Conservation (phyloP, 2,329 filamentous ascomycete genomes). For the Arthrinium puccinioides region DNA sequence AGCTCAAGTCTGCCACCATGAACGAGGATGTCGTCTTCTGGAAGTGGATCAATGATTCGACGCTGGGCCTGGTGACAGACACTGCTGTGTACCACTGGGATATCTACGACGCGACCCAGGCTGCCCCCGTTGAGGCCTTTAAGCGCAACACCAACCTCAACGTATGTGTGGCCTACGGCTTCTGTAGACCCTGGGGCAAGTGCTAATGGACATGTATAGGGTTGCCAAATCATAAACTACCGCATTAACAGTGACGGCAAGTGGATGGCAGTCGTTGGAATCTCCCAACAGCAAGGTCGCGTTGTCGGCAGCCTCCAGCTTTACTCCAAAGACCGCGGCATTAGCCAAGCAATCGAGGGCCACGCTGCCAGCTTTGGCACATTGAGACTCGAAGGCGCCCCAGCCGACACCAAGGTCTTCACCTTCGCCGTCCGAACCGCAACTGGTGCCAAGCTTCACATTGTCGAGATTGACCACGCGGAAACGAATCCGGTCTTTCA, state of each 20-base stretch:
- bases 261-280: conserved; percentile 97
- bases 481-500: conserved; percentile 81
- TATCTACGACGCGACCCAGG: conserved; percentile 77
- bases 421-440: conserved; percentile 90
- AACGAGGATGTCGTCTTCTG: conserved; percentile 97
- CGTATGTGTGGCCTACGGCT: conserved; percentile 43
- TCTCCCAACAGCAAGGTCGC: conserved; percentile 85
- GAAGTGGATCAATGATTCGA: conserved; percentile 95
- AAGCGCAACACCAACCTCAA: conserved; percentile 86
- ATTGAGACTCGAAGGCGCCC: conserved; percentile 78
- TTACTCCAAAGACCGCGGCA: conserved; percentile 90
- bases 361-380: conserved; percentile 94
- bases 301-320: conserved; percentile 96
- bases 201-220: conserved; percentile 38
- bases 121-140: conserved; percentile 81
- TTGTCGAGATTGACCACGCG: conserved; percentile 94
- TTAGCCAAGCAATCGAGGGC: conserved; percentile 96
- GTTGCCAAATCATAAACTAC: conserved; percentile 99
- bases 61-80: conserved; percentile 84
- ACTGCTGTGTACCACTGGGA: conserved; percentile 96
- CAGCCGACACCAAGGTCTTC: conserved; percentile 90
- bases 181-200: background rate
- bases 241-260: conserved; percentile 91
- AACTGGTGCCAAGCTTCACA: conserved; percentile 88
- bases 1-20: conserved; percentile 95